Conservation (phyloP, 495 filamentous ascomycete genomes). For the Neurospora pannonica region DNA sequence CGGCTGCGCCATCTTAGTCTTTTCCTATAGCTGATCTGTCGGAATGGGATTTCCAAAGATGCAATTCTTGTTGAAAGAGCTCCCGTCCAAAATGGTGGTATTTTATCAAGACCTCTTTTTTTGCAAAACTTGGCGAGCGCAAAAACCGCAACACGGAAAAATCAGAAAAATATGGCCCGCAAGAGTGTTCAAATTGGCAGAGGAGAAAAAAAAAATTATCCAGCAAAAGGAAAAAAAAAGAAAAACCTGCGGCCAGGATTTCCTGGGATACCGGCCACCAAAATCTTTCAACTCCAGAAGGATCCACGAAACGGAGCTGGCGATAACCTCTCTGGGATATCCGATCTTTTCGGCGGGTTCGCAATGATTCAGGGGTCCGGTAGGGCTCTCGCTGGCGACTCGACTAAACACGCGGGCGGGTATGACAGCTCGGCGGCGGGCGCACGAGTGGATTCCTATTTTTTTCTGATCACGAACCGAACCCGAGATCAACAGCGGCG, state of each 20-base stretch:
- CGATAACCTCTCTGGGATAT: slow-evolving; percentile 23
- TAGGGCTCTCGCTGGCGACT: slow-evolving; percentile 8
- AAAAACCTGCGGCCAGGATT: slow-evolving; percentile 24
- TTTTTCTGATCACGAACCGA: slow-evolving; percentile 1
- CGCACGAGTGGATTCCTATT: slow-evolving; percentile 1
- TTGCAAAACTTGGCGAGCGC: slow-evolving; percentile 7
- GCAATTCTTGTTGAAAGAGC: slow-evolving; percentile 2
- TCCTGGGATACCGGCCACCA: slow-evolving; percentile 19
- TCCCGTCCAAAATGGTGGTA: slow-evolving; percentile 3
- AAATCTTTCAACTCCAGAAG: slow-evolving; percentile 16
- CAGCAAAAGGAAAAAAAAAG: slow-evolving; percentile 12
- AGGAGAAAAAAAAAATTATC: slow-evolving; percentile 6
- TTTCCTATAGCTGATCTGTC: neutral
- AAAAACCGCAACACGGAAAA: slow-evolving; percentile 14
- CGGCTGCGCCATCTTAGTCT: slow-evolving; percentile 29
- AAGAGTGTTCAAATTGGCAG: slow-evolving; percentile 4
- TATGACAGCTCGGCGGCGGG: slow-evolving; percentile 9
- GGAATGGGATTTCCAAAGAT: slow-evolving; percentile 5
- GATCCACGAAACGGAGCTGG: slow-evolving; percentile 21
- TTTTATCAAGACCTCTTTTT: slow-evolving; percentile 4
- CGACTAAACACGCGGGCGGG: slow-evolving; percentile 9
- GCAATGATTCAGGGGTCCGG: slow-evolving; percentile 7
- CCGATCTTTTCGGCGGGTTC: slow-evolving; percentile 9
- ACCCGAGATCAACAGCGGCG: neutral
- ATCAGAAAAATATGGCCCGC: slow-evolving; percentile 4